A percentile compares a stretch with the other conserved stretches of the same genome.
Evolutionary conservation across 305 asterid species (phyloP).

Genomic region (Fraxinus greggii): DNA sequence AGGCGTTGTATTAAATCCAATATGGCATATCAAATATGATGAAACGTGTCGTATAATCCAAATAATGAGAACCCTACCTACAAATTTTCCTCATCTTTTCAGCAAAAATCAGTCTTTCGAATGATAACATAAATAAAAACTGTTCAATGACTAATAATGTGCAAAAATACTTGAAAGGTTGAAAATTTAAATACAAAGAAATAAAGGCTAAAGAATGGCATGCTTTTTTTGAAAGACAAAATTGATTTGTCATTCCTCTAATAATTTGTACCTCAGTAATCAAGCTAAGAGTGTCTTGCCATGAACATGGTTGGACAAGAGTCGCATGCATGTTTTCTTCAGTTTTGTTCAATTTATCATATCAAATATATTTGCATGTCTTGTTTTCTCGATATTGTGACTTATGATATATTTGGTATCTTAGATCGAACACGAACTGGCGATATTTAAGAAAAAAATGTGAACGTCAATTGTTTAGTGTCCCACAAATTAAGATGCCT

Average conservation of each 20-base stretch:
- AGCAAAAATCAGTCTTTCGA: not conserved
- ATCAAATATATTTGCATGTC: no score
- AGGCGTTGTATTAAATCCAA: not conserved
- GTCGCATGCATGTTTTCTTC: no score
- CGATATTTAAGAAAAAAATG: no score
- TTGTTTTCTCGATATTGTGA: not conserved
- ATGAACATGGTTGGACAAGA: no score
- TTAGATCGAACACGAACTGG: not conserved
- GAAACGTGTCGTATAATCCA: not conserved
- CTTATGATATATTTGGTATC: not conserved
- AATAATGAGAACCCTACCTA: not conserved
- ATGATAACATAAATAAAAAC: not conserved
- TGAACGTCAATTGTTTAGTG: not conserved
- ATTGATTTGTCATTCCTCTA: no score
- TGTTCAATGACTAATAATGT: not conserved
- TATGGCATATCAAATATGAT: not conserved
- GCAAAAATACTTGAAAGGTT: not conserved
- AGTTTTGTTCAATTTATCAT: no score
- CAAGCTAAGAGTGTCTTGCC: not conserved
- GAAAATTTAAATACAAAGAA: not conserved
- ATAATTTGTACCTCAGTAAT: not conserved
- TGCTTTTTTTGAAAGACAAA: no score
- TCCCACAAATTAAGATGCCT: not conserved
- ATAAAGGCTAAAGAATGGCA: not conserved
- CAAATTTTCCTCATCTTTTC: not conserved